Evolutionary conservation across 176 grass and related monocot genomes (phyloP).

Genomic region (Oryza glumipatula): DNA sequence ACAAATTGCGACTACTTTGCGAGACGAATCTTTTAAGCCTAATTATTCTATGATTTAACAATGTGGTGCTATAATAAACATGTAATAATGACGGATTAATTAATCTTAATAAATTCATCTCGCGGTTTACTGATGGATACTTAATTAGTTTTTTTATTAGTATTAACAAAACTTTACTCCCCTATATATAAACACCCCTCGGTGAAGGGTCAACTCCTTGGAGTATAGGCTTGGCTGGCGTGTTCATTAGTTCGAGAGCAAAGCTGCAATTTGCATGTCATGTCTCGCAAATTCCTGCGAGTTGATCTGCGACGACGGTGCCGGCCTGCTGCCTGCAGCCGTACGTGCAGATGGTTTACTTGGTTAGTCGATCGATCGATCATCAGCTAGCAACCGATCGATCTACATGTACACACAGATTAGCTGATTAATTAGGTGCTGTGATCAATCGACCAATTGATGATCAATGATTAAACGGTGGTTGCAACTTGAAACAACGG

Average conservation of each 20-base stretch:
- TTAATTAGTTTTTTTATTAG: too few species aligned
- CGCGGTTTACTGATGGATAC: too few species aligned
- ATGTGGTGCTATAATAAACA: too few species aligned
- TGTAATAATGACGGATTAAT: too few species aligned
- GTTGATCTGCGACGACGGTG: background rate
- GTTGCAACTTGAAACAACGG: conserved; percentile 3
- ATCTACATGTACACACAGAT: background rate
- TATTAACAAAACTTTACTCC: too few species aligned
- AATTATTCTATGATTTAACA: too few species aligned
- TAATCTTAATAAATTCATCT: too few species aligned
- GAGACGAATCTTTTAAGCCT: too few species aligned
- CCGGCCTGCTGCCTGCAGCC: background rate
- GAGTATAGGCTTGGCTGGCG: background rate
- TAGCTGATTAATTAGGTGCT: background rate
- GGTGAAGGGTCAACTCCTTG: too few species aligned
- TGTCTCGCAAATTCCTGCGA: background rate
- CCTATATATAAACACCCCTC: too few species aligned
- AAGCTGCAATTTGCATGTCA: background rate
- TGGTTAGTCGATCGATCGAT: too few species aligned
- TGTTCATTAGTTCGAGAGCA: background rate
- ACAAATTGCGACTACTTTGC: too few species aligned
- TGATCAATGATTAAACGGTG: conserved; percentile 28
- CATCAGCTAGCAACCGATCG: background rate
- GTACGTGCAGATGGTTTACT: background rate
- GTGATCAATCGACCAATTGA: conserved; percentile 16